Evolutionary conservation across 805 yeast genomes (phyloP).

Genomic region (Candida cerambycidarum): DNA sequence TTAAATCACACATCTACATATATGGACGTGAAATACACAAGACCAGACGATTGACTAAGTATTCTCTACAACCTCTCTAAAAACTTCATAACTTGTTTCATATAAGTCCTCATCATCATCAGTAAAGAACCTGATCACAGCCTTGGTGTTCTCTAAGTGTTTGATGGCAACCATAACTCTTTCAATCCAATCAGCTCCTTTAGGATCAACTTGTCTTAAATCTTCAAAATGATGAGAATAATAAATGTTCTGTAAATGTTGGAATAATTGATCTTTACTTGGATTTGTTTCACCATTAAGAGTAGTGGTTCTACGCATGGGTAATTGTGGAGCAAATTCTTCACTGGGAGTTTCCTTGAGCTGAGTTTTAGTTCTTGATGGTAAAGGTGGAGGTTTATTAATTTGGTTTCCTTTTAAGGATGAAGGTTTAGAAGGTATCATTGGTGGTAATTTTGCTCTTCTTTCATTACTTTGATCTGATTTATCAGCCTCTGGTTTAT

Average conservation of each 20-base stretch:
- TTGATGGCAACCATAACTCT: slow-evolving; percentile 31
- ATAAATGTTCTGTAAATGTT: slow-evolving; percentile 15
- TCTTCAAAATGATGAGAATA: slow-evolving; percentile 23
- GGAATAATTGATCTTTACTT: slow-evolving; percentile 12
- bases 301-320: neutral
- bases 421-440: slow-evolving; percentile 50
- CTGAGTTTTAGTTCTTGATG: slow-evolving; percentile 14
- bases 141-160: slow-evolving; percentile 26
- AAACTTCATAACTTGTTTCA: slow-evolving; percentile 17
- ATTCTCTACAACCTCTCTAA: slow-evolving; percentile 13
- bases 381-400: slow-evolving; percentile 27
- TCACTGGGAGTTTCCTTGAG: no score
- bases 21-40: no score
- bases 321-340: neutral
- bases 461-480: slow-evolving; percentile 8
- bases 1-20: no score
- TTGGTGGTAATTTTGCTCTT: slow-evolving; percentile 34
- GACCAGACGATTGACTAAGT: neutral
- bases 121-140: slow-evolving; percentile 31
- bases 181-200: slow-evolving; percentile 40
- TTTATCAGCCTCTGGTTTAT: neutral
- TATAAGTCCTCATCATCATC: slow-evolving; percentile 38
- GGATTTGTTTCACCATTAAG: slow-evolving; percentile 14
- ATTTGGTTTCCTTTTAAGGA: slow-evolving; percentile 33
- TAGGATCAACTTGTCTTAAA: slow-evolving; percentile 29